phyloP scores from a whole-genome alignment of 2,329 filamentous ascomycete species.

The Microdochium bolleyi region DNA sequence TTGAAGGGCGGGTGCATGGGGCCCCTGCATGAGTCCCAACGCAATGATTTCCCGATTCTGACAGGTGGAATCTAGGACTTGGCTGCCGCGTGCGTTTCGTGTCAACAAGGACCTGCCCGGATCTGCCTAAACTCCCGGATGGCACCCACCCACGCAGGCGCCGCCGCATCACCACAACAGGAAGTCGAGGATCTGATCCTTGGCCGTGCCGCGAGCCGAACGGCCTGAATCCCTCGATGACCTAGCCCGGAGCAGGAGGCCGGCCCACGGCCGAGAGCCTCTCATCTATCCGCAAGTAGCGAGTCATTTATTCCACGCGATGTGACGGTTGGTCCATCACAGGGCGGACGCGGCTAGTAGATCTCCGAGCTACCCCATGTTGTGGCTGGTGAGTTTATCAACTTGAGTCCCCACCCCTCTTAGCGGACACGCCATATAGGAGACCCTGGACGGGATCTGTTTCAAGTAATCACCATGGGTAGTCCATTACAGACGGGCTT shows the following conservation, averaged over 20 bases:
- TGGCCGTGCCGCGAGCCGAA: background rate
- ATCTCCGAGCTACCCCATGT: background rate
- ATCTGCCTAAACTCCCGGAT: conserved; percentile 1
- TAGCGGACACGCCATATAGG: too few relatives aligned
- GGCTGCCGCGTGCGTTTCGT: background rate
- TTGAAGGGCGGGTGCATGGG: background rate
- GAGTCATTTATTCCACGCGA: background rate
- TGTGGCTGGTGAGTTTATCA: background rate
- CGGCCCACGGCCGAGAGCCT: background rate
- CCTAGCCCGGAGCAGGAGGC: background rate
- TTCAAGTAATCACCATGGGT: too few relatives aligned
- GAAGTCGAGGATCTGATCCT: background rate
- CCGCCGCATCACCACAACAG: background rate
- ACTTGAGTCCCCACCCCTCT: too few relatives aligned
- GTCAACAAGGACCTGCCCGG: conserved; percentile 1
- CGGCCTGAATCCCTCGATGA: background rate
- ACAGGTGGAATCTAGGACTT: background rate
- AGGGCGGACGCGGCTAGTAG: background rate
- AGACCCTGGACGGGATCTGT: too few relatives aligned
- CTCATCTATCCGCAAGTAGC: background rate
- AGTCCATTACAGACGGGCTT: too few relatives aligned
- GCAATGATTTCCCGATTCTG: background rate
- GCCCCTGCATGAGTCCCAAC: background rate
- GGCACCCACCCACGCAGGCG: background rate
- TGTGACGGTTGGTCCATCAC: background rate